Evolutionary conservation across 208 protist genomes (phyloP).

Genomic region (Balamuthia mandrillaris): DNA sequence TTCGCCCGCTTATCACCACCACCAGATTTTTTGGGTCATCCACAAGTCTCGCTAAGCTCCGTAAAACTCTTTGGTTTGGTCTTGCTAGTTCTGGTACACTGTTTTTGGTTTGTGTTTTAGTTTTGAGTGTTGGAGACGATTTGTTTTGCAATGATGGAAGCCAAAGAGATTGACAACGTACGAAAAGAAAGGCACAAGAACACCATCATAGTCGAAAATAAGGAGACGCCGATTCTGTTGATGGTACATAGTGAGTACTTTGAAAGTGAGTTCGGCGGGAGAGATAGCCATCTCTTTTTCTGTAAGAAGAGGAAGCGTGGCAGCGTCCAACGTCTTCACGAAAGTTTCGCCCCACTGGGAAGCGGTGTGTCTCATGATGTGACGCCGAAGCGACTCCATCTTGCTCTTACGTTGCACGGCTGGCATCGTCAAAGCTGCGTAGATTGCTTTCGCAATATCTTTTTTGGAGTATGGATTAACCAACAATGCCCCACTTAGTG

Average conservation of each 20-base stretch:
- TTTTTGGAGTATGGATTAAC: conserved; percentile 11
- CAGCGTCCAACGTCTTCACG: background rate
- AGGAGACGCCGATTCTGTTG: background rate
- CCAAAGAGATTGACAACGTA: background rate
- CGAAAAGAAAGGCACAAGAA: background rate
- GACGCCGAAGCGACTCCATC: background rate
- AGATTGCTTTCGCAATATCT: conserved; percentile 1
- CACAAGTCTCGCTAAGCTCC: background rate
- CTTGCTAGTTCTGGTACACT: background rate
- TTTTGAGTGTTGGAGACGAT: too few relatives aligned
- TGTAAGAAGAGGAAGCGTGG: background rate
- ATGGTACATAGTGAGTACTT: conserved; percentile 1
- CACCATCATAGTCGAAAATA: conserved; percentile 23
- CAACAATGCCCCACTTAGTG: conserved; percentile 10
- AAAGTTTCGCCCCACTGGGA: background rate
- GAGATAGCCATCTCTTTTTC: too few relatives aligned
- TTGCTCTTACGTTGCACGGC: background rate
- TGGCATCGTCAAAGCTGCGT: conserved; percentile 24
- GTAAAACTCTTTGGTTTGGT: conserved; percentile 1
- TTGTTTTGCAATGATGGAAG: too few relatives aligned
- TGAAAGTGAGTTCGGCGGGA: background rate
- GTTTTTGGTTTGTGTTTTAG: too few relatives aligned
- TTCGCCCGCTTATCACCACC: conserved; percentile 5
- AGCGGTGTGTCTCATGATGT: background rate
- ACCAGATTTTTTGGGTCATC: conserved; percentile 15